Base-by-base conservation (phyloP, 139 green algal species). In the Tetraselmis chui region DNA sequence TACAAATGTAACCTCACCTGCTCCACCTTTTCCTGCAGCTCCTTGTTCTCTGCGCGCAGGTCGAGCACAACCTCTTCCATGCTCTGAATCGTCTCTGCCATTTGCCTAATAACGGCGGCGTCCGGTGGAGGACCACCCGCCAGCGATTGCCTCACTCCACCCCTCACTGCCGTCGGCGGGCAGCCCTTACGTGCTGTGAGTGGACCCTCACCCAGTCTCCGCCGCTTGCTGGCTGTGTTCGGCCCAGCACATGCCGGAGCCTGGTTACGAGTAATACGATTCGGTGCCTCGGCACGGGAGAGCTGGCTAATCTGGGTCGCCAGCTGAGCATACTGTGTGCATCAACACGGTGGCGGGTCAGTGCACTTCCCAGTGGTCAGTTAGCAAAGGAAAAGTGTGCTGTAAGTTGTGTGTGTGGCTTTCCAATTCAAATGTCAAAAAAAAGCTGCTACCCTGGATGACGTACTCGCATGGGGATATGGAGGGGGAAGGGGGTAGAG, bases 221-320 rank as follows among this genome's bases (percentile, higher is more conserved):
- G 45, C 45, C 45, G 45, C 45, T 67, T 67, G 45, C 11, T 18
- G 11, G 45, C 45, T 18, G 45, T 67, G 11, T 18, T 18, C 45
- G 5, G 45, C 45, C 45, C 45, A 5, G 45, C 45, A 18, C 45
- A 67, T 18, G 11, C 45, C 11, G 45, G 45, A 5, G 45, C 45
- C 45, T 67, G 45, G 45, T 67, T 67, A 18, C 45, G 45, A 5
- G 45, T 18, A 5, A 18, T 5, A 1, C 89, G 83, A 1, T 81
- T 29, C 0, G 89, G 87, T 24, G 89, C 79, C 78, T 92, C 82
- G 2, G 84, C 84, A 22, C 83, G 78, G 76, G 87, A 84, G 23
- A 89, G 80, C 25, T 80, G 91, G 81, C 83, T 78, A 31, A 92
- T 92, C 81, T 88, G 84, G 2, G 82, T 85, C 22, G 89, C 89